Evolutionary conservation across 805 yeast species (phyloP), one percentile per base, ranked within the genome.

Genomic region (Metschnikowia peoriensis): DNA sequence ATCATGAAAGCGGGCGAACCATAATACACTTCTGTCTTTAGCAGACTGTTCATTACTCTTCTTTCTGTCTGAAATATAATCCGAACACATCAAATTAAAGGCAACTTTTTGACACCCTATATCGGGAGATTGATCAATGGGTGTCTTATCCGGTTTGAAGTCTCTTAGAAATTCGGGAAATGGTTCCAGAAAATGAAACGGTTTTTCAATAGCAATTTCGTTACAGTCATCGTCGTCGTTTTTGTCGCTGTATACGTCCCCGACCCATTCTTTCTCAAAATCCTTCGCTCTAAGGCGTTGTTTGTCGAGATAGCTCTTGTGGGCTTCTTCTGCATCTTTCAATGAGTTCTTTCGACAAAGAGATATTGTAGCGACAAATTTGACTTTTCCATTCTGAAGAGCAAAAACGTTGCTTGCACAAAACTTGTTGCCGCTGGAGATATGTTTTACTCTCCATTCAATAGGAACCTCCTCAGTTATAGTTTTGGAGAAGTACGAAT

Each of bases 401-500:
- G 66, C 73, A 37, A 66, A 56, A 6, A 74, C 63, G 46, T 63
- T 53, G 16, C 77, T 53, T 52, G 69, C 71, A 42, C 72, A 70
- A 58, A 71, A 74, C 38, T 63, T 64, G 43, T 66, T 66, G 6
- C 76, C 76, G 34, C 67, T 67, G 50, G 65, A 66, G n/a, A 69
- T 52, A 32, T 63, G 63, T 46, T 71, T 76, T 10, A 73, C 74
- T 35, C 64, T 61, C 59, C 66, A 72, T 39, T 60, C 60, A 49
- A 75, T 66, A 1, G 66, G 65, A 1, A 40, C 46, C 14, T 56
- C 46, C 49, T 70, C 76, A 49, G 61, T 64, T n/a, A 71, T 75
- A 11, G 74, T 72, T 52, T 70, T 70, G 27, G 72, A 66, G 52
- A 74, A 73, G 52, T 68, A 71, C 16, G 73, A 69, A 53, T 74